These are phyloP conservation scores for Colletotrichum costaricense DNA, from an alignment of 2,329 filamentous ascomycete species.

Conservation along the genomic window DNA sequence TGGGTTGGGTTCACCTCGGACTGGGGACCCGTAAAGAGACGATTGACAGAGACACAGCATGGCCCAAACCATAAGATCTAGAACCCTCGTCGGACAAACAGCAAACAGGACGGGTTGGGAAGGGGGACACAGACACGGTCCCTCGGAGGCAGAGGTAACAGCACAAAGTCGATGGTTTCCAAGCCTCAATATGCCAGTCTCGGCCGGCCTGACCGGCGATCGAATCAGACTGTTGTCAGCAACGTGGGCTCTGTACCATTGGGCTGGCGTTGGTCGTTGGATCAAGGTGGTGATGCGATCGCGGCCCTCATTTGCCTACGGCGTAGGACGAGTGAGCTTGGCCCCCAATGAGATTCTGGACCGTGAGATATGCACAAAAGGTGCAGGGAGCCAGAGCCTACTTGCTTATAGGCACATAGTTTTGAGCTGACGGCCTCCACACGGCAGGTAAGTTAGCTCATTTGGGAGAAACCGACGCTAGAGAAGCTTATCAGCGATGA, in stretches of 20 bases:
- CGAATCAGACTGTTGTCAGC: conserved; percentile 1
- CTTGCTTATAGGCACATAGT: neutral
- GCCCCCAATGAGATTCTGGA: neutral
- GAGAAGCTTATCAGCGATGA: neutral
- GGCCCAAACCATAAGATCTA: neutral
- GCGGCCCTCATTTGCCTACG: conserved; percentile 4
- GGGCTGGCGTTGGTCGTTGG: neutral
- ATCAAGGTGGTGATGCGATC: conserved; percentile 8
- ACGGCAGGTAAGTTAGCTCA: neutral
- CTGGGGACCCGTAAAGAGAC: neutral
- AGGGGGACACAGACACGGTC: no score
- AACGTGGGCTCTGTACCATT: conserved; percentile 14
- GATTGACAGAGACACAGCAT: neutral
- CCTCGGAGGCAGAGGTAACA: neutral
- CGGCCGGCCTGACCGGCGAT: conserved; percentile 14
- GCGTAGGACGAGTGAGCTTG: neutral
- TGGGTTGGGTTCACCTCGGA: neutral
- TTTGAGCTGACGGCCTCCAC: neutral
- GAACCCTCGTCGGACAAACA: neutral
- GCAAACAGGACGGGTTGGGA: neutral
- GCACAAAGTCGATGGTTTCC: neutral
- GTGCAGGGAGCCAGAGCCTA: conserved; percentile 28
- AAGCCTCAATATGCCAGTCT: conserved; percentile 27
- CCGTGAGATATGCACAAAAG: neutral
- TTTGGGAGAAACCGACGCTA: neutral